Evolutionary conservation across 305 asterid species (phyloP).

Genomic region (Solanum hybrid): DNA sequence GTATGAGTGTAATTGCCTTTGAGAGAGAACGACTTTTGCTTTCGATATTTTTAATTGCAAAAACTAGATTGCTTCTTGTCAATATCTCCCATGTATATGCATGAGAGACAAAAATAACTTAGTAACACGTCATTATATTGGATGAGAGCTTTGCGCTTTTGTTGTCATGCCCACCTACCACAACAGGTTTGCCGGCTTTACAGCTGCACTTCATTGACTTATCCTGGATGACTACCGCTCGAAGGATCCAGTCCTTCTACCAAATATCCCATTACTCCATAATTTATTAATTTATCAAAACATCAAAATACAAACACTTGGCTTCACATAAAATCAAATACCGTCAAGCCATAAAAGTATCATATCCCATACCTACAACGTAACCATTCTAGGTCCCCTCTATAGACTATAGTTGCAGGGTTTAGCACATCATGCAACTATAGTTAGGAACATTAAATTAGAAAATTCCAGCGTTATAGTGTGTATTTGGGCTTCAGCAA

Average conservation of each 20-base stretch:
- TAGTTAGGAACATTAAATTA: not conserved
- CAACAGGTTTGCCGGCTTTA: not conserved
- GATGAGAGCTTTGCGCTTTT: not conserved
- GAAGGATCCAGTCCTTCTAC: not conserved
- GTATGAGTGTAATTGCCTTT: not conserved
- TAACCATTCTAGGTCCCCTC: not conserved
- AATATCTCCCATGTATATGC: not conserved
- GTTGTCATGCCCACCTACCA: not conserved
- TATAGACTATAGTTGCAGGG: not conserved
- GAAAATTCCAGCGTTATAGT: not conserved
- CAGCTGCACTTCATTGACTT: not conserved
- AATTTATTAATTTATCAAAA: not conserved
- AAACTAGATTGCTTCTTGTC: not conserved
- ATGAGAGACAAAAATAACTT: not conserved
- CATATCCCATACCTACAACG: not conserved
- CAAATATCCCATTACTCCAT: not conserved
- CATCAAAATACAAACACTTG: not conserved
- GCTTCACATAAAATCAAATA: not conserved
- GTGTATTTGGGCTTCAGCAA: not conserved
- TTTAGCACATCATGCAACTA: not conserved
- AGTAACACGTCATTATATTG: not conserved
- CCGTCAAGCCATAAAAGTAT: not conserved
- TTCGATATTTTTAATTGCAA: not conserved
- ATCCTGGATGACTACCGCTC: not conserved
- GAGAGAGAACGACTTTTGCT: not conserved